Percentiles rank a stretch among this genome's conserved stretches.
Evolutionary conservation across 257 asterid genomes (phyloP).

Genomic region (Forsythia viridissima): DNA sequence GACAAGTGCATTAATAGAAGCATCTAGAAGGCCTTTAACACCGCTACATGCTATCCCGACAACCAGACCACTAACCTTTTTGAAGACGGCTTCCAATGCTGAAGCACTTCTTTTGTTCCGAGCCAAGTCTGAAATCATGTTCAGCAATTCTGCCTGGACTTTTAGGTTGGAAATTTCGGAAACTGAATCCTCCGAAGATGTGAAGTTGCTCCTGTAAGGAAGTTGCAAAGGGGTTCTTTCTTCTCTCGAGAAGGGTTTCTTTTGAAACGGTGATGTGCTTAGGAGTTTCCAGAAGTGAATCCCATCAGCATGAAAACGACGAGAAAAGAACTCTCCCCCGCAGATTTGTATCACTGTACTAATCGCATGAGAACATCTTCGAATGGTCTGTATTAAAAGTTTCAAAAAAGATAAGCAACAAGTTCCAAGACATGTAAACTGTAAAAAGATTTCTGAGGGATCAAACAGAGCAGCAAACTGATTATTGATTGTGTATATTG

Average conservation of each 20-base stretch:
- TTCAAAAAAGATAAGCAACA: slow-evolving; percentile 9
- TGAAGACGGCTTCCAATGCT: slow-evolving; percentile 63
- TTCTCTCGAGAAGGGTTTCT: slow-evolving; percentile 46
- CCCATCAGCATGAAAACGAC: slow-evolving; percentile 81
- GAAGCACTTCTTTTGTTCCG: slow-evolving; percentile 60
- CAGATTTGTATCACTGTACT: slow-evolving; percentile 61
- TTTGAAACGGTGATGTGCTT: slow-evolving; percentile 77
- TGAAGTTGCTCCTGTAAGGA: slow-evolving; percentile 60
- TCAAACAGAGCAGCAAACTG: not conserved
- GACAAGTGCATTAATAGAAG: slow-evolving; percentile 64
- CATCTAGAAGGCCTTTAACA: slow-evolving; percentile 66
- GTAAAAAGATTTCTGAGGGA: not conserved
- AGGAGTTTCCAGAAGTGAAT: slow-evolving; percentile 82
- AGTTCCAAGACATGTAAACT: not conserved
- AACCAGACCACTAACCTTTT: slow-evolving; percentile 75
- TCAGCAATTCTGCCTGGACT: slow-evolving; percentile 73
- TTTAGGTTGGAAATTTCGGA: slow-evolving; percentile 72
- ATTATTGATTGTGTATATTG: too few species aligned
- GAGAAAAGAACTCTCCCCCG: slow-evolving; percentile 93
- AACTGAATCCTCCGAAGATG: slow-evolving; percentile 48
- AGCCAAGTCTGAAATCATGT: slow-evolving; percentile 69
- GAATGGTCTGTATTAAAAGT: slow-evolving; percentile 55
- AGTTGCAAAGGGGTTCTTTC: slow-evolving; percentile 60
- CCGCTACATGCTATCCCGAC: slow-evolving; percentile 88
- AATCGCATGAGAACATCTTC: slow-evolving; percentile 62